A percentile compares a stretch with the other conserved stretches of the same genome.
Evolutionary conservation across 2,329 filamentous ascomycete genomes (phyloP).

Genomic region (Geosmithia flava): DNA sequence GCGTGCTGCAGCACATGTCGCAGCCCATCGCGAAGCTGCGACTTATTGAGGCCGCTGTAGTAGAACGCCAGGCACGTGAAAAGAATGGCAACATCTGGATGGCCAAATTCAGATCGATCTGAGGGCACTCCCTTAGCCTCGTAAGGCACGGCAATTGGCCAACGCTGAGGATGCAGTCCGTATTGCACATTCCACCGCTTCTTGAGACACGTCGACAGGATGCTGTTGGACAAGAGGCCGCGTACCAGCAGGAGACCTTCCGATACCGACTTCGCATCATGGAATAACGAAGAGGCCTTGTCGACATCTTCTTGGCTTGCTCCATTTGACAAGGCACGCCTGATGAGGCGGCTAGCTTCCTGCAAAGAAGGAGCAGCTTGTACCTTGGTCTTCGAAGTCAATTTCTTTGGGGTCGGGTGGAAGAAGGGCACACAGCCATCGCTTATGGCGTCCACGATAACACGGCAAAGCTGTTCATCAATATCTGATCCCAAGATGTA

Average conservation of each 20-base stretch:
- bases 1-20: conserved; percentile 27
- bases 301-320: background rate
- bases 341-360: too few relatives aligned
- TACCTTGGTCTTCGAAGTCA: too few relatives aligned
- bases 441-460: background rate
- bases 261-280: conserved; percentile 10
- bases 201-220: conserved; percentile 41
- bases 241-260: conserved; percentile 32
- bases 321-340: background rate
- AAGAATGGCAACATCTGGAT: conserved; percentile 44
- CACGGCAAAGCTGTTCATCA: background rate
- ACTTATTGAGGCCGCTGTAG: conserved; percentile 37
- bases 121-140: conserved; percentile 46
- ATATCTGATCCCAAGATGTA: background rate
- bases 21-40: conserved; percentile 35
- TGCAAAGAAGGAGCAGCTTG: too few relatives aligned
- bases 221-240: conserved; percentile 41
- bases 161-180: conserved; percentile 35
- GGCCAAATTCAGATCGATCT: conserved; percentile 45
- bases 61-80: conserved; percentile 46
- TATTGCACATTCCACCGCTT: conserved; percentile 58
- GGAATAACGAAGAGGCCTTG: background rate
- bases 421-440: too few relatives aligned
- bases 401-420: too few relatives aligned
- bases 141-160: conserved; percentile 44